Percentiles rank a stretch among this genome's conserved stretches.
Evolutionary conservation across 1,284 basidiomycete genomes (phyloP).

Genomic region (Ceratobasidium sp.): DNA sequence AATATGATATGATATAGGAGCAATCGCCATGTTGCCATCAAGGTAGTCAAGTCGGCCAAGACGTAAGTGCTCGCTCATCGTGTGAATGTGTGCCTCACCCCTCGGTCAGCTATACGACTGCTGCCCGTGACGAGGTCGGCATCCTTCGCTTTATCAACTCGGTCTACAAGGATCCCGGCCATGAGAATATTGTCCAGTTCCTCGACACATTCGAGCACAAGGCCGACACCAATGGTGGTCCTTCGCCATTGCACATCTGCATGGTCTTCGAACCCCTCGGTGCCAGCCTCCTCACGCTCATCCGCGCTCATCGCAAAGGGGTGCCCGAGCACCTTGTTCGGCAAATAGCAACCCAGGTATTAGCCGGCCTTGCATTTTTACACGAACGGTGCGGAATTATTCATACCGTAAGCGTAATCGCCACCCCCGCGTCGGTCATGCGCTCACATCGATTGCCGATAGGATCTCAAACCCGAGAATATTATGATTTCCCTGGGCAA

Average conservation of each 20-base stretch:
- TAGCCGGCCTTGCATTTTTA: slow-evolving; percentile 96
- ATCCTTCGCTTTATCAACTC: slow-evolving; percentile 73
- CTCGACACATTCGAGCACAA: slow-evolving; percentile 95
- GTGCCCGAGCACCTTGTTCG: slow-evolving; percentile 92
- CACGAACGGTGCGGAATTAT: slow-evolving; percentile 95
- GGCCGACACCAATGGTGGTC: not conserved
- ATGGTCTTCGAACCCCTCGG: slow-evolving; percentile 99
- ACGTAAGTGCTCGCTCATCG: slow-evolving; percentile 9
- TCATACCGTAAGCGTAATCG: slow-evolving; percentile 60
- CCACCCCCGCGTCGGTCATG: not conserved
- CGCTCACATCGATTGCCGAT: slow-evolving; percentile 13
- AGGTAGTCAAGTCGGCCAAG: slow-evolving; percentile 87
- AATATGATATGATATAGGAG: slow-evolving; percentile 51
- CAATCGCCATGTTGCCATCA: slow-evolving; percentile 95
- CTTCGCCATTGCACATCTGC: slow-evolving; percentile 45
- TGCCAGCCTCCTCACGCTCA: slow-evolving; percentile 90
- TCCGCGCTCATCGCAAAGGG: slow-evolving; percentile 54
- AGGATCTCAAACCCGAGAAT: slow-evolving; percentile 96
- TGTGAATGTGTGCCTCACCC: not conserved
- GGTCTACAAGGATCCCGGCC: slow-evolving; percentile 63
- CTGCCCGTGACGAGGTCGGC: slow-evolving; percentile 98
- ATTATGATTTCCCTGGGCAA: slow-evolving; percentile 69
- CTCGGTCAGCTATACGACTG: slow-evolving; percentile 94
- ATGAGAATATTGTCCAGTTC: slow-evolving; percentile 77
- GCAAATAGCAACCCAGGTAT: slow-evolving; percentile 95